A percentile compares a stretch with the other conserved stretches of the same genome.
phyloP scores from a whole-genome alignment of 352 stramenopile genomes.

The Aphanomyces cochlioides region DNA sequence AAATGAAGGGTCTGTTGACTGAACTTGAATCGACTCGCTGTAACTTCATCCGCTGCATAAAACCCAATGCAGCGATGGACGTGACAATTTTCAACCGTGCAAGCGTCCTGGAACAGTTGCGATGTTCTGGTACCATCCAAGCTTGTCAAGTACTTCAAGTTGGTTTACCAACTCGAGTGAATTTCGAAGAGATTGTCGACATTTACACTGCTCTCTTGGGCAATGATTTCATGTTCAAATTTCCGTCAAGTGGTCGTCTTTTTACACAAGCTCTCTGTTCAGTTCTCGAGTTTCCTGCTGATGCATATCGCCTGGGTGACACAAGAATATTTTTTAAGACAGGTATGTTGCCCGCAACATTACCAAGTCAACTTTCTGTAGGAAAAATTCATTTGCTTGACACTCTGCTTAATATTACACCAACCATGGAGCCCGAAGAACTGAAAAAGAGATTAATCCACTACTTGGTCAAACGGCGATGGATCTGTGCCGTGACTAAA shows the following conservation, averaged over 20 bases:
- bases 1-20: constrained; percentile 39
- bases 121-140: constrained; percentile 33
- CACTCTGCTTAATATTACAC: constrained; percentile 58
- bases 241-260: constrained; percentile 75
- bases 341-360: constrained; percentile 33
- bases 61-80: constrained; percentile 33
- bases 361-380: not conserved
- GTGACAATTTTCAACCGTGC: constrained; percentile 13
- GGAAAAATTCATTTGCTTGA: constrained; percentile 78
- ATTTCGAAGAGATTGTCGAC: constrained; percentile 77
- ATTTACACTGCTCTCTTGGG: constrained; percentile 68
- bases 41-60: constrained; percentile 39
- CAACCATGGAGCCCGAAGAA: constrained; percentile 19
- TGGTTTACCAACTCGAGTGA: constrained; percentile 71
- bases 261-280: constrained; percentile 80
- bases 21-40: constrained; percentile 41
- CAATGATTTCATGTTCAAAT: constrained; percentile 51
- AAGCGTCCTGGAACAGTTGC: constrained; percentile 34
- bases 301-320: constrained; percentile 70
- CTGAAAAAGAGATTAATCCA: constrained; percentile 45
- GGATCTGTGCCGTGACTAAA: constrained; percentile 60
- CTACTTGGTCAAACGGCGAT: constrained; percentile 75
- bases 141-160: constrained; percentile 79
- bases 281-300: constrained; percentile 68
- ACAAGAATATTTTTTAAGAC: constrained; percentile 81